Evolutionary conservation across 371 early-diverging fungal genomes (phyloP).

Genomic region (Blastocladiella emersonii): DNA sequence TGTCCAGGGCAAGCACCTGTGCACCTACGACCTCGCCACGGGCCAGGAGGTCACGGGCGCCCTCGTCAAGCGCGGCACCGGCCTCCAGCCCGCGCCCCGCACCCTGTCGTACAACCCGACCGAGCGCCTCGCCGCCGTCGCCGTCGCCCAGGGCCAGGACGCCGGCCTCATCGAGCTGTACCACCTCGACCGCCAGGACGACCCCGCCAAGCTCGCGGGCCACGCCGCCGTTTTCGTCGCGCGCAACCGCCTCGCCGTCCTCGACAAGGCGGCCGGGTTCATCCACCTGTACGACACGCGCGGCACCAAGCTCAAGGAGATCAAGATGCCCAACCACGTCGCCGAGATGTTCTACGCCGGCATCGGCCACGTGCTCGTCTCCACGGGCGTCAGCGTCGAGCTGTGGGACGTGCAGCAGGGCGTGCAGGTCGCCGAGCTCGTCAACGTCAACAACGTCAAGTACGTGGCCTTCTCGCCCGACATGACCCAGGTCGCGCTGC

Average conservation of each 20-base stretch:
- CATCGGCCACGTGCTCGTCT: slow-evolving; percentile 63
- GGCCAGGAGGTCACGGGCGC: slow-evolving; percentile 60
- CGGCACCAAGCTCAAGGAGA: slow-evolving; percentile 61
- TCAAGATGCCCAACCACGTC: slow-evolving; percentile 59
- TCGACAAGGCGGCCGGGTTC: slow-evolving; percentile 56
- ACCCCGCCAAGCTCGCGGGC: slow-evolving; percentile 61
- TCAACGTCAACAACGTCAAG: slow-evolving; percentile 56
- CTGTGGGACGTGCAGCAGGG: slow-evolving; percentile 80
- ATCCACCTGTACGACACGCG: background rate
- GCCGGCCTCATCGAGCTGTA: slow-evolving; percentile 81
- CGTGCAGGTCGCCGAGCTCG: slow-evolving; percentile 51
- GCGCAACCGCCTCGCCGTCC: slow-evolving; percentile 86
- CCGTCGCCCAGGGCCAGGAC: slow-evolving; percentile 27
- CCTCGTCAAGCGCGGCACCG: slow-evolving; percentile 45
- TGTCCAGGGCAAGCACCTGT: slow-evolving; percentile 66
- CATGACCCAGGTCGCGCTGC: slow-evolving; percentile 66
- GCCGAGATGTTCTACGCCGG: slow-evolving; percentile 78
- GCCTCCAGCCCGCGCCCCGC: slow-evolving; percentile 26
- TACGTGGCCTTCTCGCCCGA: slow-evolving; percentile 84
- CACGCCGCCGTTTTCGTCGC: slow-evolving; percentile 80
- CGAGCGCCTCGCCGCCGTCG: slow-evolving; percentile 71
- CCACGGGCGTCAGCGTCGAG: slow-evolving; percentile 66
- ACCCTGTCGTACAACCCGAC: slow-evolving; percentile 87
- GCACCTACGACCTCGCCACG: slow-evolving; percentile 60
- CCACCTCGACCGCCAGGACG: slow-evolving; percentile 54